phyloP scores from a whole-genome alignment of 208 protist species.

The Acanthamoeba divionensis region DNA sequence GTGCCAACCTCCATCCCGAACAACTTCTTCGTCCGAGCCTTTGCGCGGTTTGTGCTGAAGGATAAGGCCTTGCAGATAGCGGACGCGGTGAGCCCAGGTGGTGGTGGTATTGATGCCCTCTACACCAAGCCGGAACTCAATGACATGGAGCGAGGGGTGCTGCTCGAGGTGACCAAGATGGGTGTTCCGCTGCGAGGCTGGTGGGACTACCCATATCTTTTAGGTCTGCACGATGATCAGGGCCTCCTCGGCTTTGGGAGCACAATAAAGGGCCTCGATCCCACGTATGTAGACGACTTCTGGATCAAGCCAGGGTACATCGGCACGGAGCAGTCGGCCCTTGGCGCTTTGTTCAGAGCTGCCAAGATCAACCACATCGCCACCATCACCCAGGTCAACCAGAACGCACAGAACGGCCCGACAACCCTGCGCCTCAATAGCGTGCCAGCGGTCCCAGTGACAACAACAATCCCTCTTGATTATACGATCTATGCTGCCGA shows the following conservation, averaged over 20 bases:
- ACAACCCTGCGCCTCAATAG: neutral
- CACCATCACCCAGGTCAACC: neutral
- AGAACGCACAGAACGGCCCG: neutral
- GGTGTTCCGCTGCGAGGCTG: neutral
- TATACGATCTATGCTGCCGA: neutral
- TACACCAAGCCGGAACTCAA: neutral
- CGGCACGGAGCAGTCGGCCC: neutral
- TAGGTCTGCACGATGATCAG: neutral
- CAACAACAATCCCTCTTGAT: neutral
- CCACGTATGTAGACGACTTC: neutral
- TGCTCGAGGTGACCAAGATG: neutral
- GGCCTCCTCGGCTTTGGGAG: neutral
- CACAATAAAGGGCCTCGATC: neutral
- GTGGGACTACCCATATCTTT: neutral
- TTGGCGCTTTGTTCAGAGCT: neutral
- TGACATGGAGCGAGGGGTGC: neutral
- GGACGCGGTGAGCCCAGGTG: neutral
- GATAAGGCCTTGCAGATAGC: neutral
- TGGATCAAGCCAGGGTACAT: neutral
- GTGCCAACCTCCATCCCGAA: neutral
- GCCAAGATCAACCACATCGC: neutral
- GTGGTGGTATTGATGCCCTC: too few species aligned
- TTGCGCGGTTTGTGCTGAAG: neutral
- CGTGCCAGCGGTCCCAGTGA: neutral
- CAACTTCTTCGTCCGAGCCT: slow-evolving; percentile 2